Percentiles rank a stretch among this genome's conserved stretches.
These are phyloP conservation scores for Coleophoma crateriformis DNA, from an alignment of 2,329 filamentous ascomycete genomes.

Conservation along the genomic window DNA sequence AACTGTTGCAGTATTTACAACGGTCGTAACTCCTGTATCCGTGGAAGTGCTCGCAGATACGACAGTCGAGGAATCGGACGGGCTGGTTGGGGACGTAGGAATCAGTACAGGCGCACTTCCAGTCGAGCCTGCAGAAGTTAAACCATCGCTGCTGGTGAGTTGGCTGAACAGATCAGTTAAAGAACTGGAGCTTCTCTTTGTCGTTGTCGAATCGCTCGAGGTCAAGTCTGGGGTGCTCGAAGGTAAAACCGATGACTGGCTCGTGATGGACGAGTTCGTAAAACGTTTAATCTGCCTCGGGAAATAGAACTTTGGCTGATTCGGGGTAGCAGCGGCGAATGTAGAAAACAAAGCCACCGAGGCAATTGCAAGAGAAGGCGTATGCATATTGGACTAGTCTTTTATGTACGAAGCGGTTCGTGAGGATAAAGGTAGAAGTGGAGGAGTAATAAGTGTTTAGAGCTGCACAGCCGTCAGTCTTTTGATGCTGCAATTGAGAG, in stretches of 20 bases:
- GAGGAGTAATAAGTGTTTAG: constrained; percentile 13
- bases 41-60: neutral
- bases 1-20: constrained; percentile 4
- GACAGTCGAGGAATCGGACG: neutral
- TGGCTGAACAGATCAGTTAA: constrained; percentile 13
- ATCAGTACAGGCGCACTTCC: neutral
- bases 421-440: constrained; percentile 5
- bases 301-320: constrained; percentile 50
- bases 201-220: constrained; percentile 1
- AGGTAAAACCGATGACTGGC: constrained; percentile 5
- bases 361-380: constrained; percentile 41
- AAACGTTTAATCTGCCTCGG: constrained; percentile 48
- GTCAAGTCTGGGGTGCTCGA: constrained; percentile 8
- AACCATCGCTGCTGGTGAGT: neutral
- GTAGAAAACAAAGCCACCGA: constrained; percentile 42
- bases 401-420: constrained; percentile 8
- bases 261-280: constrained; percentile 16
- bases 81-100: neutral
- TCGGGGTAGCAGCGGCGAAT: constrained; percentile 35
- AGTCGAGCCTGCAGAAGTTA: neutral
- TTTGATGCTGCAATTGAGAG: too few species aligned
- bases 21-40: constrained; percentile 4
- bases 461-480: constrained; percentile 6
- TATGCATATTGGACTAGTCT: constrained; percentile 39
- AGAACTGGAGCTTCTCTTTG: constrained; percentile 6